These are phyloP conservation scores for Saraca asoca DNA, from an alignment of 331 rosid genomes.

Conservation along the genomic window DNA sequence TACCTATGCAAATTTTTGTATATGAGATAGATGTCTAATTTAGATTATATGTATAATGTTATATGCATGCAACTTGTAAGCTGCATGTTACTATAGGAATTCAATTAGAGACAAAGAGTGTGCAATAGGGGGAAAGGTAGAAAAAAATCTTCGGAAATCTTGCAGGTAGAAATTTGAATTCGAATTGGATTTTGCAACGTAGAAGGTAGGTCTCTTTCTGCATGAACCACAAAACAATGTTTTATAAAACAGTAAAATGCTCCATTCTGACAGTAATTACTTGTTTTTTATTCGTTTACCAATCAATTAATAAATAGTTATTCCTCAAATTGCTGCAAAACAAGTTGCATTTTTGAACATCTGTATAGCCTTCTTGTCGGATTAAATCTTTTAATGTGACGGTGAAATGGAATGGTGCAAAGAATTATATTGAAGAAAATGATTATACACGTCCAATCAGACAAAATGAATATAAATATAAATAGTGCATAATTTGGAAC, in stretches of 20 bases:
- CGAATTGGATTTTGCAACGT: constrained; percentile 17
- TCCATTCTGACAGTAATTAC: background rate
- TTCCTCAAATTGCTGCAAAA: background rate
- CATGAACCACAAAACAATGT: background rate
- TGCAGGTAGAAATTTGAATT: constrained; percentile 1
- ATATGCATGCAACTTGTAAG: no score
- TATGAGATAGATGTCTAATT: no score
- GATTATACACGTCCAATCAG: constrained; percentile 52
- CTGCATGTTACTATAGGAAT: no score
- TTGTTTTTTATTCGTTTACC: background rate
- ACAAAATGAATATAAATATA: constrained; percentile 48
- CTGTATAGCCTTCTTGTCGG: constrained; percentile 13
- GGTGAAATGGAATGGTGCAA: constrained; percentile 7
- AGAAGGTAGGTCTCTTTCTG: constrained; percentile 1
- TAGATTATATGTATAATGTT: no score
- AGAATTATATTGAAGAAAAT: constrained; percentile 34
- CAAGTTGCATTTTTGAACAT: constrained; percentile 11
- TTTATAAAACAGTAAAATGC: background rate
- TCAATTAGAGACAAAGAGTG: no score
- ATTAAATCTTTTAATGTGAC: no score
- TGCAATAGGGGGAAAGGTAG: no score
- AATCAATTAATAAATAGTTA: background rate
- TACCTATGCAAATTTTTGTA: no score
- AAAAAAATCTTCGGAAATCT: background rate
- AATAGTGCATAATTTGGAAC: constrained; percentile 66